phyloP scores from a whole-genome alignment of 2,329 filamentous ascomycete species.

The Myrmaecium sp. region DNA sequence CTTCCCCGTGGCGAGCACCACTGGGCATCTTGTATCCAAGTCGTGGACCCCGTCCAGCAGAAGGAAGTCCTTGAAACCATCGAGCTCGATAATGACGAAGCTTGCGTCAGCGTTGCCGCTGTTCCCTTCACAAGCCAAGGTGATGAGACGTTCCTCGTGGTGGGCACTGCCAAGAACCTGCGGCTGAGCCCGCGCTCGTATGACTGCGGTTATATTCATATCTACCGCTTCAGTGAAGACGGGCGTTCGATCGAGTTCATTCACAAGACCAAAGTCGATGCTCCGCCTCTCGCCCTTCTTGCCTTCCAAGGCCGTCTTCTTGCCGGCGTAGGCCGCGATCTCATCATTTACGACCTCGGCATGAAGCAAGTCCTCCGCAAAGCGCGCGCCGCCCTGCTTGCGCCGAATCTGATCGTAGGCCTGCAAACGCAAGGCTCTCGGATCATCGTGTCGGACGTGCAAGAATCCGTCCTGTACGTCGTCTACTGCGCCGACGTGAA shows the following conservation, averaged over 20 bases:
- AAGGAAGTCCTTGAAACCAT: slow-evolving; percentile 62
- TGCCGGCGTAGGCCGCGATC: slow-evolving; percentile 65
- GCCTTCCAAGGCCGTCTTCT: slow-evolving; percentile 81
- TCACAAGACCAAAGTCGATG: slow-evolving; percentile 86
- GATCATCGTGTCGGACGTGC: slow-evolving; percentile 81
- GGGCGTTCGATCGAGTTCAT: slow-evolving; percentile 86
- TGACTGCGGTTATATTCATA: slow-evolving; percentile 69
- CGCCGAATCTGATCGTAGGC: slow-evolving; percentile 69
- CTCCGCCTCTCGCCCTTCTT: slow-evolving; percentile 78
- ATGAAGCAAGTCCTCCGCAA: slow-evolving; percentile 88
- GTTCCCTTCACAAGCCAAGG: slow-evolving; percentile 81
- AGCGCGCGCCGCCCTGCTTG: slow-evolving; percentile 56
- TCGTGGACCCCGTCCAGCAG: slow-evolving; percentile 61
- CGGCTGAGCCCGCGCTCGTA: slow-evolving; percentile 59
- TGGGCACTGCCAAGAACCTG: slow-evolving; percentile 89
- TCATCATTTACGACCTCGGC: slow-evolving; percentile 84
- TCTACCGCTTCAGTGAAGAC: slow-evolving; percentile 76
- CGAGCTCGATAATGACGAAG: slow-evolving; percentile 77
- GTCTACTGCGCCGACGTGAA: slow-evolving; percentile 90
- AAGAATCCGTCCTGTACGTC: slow-evolving; percentile 79
- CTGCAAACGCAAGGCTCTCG: slow-evolving; percentile 81
- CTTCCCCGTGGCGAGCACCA: slow-evolving; percentile 68
- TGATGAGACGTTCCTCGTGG: slow-evolving; percentile 76
- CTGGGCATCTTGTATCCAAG: slow-evolving; percentile 91
- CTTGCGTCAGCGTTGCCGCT: slow-evolving; percentile 69